Percentiles rank a stretch among this genome's conserved stretches.
These are phyloP conservation scores for Sarocladium kiliense DNA, from an alignment of 2,329 filamentous ascomycete species.

Conservation along the genomic window DNA sequence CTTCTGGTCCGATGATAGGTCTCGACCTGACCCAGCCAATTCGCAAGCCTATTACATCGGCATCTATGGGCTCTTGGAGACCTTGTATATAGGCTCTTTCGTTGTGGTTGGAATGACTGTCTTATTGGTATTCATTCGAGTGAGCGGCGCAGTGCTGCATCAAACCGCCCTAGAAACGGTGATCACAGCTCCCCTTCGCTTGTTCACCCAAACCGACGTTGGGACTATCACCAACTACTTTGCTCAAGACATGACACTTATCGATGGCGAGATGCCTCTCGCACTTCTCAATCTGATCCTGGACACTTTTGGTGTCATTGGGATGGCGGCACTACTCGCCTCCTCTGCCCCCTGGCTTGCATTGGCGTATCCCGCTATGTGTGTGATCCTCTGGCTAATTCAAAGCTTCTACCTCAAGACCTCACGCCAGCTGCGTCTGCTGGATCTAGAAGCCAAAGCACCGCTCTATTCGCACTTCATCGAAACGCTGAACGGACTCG, in stretches of 20 bases:
- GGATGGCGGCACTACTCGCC: conserved; percentile 16
- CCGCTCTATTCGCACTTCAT: conserved; percentile 45
- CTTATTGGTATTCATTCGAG: conserved; percentile 20
- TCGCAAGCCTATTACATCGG: conserved; percentile 23
- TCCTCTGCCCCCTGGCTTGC: conserved; percentile 16
- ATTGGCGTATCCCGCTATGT: conserved; percentile 12
- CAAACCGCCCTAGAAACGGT: conserved; percentile 25
- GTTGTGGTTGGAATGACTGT: conserved; percentile 11
- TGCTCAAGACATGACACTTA: conserved; percentile 37
- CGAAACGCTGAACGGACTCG: conserved; percentile 40
- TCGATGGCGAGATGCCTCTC: conserved; percentile 33
- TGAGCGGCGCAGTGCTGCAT: conserved; percentile 27
- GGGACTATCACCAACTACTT: conserved; percentile 39
- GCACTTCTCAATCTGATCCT: conserved; percentile 22
- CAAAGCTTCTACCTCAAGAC: conserved; percentile 39
- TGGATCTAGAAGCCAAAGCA: conserved; percentile 46
- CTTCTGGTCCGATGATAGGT: conserved; percentile 31
- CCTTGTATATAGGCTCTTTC: conserved; percentile 15
- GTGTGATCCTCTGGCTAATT: conserved; percentile 14
- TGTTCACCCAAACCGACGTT: conserved; percentile 35
- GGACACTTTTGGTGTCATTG: conserved; percentile 9
- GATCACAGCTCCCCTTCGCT: conserved; percentile 32
- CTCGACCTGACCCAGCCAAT: conserved; percentile 2
- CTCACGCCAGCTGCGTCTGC: conserved; percentile 44
- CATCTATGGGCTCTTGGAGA: conserved; percentile 22